Conservation (phyloP, 148 eudicot species). For the Rhododendron kiyosumense region DNA sequence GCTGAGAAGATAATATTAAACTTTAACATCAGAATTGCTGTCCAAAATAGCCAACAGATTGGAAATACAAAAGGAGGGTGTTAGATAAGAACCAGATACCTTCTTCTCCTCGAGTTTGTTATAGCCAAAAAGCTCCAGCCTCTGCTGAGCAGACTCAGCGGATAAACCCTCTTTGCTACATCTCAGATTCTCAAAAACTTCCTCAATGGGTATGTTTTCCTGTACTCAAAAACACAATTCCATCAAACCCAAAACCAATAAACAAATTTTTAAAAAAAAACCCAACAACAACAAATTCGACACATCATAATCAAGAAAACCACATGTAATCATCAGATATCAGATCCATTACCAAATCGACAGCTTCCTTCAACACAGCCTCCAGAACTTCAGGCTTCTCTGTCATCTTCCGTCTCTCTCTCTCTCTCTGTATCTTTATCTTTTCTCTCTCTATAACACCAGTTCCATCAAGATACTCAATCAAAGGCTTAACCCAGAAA, state of each 20-base stretch:
- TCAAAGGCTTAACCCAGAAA: slow-evolving; percentile 13
- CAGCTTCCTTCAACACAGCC: slow-evolving; percentile 90
- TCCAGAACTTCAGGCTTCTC: slow-evolving; percentile 88
- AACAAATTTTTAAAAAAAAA: not conserved
- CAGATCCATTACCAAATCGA: slow-evolving; percentile 98
- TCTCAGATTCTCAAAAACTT: not conserved
- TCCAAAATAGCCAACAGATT: not conserved
- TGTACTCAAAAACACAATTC: not conserved
- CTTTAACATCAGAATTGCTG: slow-evolving; percentile 1
- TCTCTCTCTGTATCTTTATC: slow-evolving; percentile 11
- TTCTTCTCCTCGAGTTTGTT: not conserved
- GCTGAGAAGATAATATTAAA: not conserved
- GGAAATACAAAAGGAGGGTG: not conserved
- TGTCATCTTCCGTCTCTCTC: slow-evolving; percentile 36
- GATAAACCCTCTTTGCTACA: not conserved
- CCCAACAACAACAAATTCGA: not conserved
- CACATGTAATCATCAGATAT: not conserved
- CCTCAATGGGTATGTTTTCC: not conserved
- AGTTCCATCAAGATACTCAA: slow-evolving; percentile 15
- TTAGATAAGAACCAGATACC: not conserved
- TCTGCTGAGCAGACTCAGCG: not conserved
- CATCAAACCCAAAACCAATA: not conserved
- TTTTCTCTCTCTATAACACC: slow-evolving; percentile 4
- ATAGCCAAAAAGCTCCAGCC: not conserved
- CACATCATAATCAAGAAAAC: slow-evolving; percentile 15